Conservation (phyloP, 208 protist genomes). For the Kentomonas sorsogonicus region DNA sequence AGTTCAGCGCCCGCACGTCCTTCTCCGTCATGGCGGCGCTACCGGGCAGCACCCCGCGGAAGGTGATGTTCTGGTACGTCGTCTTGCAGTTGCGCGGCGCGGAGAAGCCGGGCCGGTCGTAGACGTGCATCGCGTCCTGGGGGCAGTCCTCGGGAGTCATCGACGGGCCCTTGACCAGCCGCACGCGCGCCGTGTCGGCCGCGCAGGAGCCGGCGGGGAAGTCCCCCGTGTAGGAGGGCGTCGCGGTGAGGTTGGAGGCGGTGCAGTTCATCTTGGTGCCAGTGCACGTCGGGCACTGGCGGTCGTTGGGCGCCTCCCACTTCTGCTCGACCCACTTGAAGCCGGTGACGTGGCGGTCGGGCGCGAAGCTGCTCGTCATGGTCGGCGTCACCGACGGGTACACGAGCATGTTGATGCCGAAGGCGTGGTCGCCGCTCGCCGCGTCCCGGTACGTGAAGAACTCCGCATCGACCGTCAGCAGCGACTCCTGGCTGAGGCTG, state of each 20-base stretch:
- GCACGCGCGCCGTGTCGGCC: constrained; percentile 33
- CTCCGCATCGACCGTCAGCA: constrained; percentile 64
- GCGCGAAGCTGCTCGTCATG: constrained; percentile 53
- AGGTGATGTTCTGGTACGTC: constrained; percentile 75
- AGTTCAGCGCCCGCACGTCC: constrained; percentile 45
- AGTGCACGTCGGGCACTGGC: constrained; percentile 69
- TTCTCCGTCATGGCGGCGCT: constrained; percentile 37
- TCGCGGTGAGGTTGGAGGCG: constrained; percentile 18
- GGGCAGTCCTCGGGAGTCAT: constrained; percentile 38
- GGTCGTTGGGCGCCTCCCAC: constrained; percentile 38
- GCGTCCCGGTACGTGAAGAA: constrained; percentile 59
- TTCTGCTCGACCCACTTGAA: constrained; percentile 73
- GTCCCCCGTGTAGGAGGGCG: constrained; percentile 36
- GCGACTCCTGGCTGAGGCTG: constrained; percentile 22
- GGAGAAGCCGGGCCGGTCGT: constrained; percentile 68
- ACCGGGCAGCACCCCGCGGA: constrained; percentile 64
- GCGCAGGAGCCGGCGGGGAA: constrained; percentile 70
- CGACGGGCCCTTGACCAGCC: constrained; percentile 63
- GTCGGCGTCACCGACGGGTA: constrained; percentile 54
- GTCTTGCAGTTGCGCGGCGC: constrained; percentile 41
- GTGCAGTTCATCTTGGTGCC: constrained; percentile 46
- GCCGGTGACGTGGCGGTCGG: constrained; percentile 64
- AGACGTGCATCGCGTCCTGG: constrained; percentile 47
- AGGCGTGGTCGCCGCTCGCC: constrained; percentile 46
- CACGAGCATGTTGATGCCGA: constrained; percentile 78